A percentile compares a stretch with the other conserved stretches of the same genome.
phyloP scores from a whole-genome alignment of 345 rosid species.

The Eucalyptus victrix region DNA sequence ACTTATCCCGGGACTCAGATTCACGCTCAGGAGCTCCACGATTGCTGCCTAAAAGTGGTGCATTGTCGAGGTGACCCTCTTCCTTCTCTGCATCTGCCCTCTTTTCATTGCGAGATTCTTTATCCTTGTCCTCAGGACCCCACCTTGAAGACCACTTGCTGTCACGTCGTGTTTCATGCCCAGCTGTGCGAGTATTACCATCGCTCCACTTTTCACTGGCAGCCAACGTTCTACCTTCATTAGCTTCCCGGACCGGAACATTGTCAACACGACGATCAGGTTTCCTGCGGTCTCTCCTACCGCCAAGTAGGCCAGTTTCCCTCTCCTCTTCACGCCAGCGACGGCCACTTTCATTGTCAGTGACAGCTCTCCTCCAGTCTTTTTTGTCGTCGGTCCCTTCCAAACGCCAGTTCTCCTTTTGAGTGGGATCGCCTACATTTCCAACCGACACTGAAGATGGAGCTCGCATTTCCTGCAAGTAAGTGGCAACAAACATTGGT shows the following conservation, averaged over 20 bases:
- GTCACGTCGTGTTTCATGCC: slow-evolving; percentile 73
- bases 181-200: slow-evolving; percentile 37
- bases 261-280: slow-evolving; percentile 37
- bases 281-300: slow-evolving; percentile 54
- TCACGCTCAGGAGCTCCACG: slow-evolving; percentile 59
- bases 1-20: slow-evolving; percentile 77
- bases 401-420: slow-evolving; percentile 57
- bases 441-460: slow-evolving; percentile 23
- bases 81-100: slow-evolving; percentile 53
- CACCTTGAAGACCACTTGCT: slow-evolving; percentile 96
- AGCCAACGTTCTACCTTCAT: slow-evolving; percentile 39
- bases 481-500: not conserved
- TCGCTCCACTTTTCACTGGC: slow-evolving; percentile 73
- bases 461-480: slow-evolving; percentile 32
- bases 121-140: slow-evolving; percentile 97
- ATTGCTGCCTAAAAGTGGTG: slow-evolving; percentile 17
- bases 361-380: slow-evolving; percentile 46
- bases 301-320: slow-evolving; percentile 59
- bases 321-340: slow-evolving; percentile 87
- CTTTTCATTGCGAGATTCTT: slow-evolving; percentile 56
- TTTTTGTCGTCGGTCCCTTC: slow-evolving; percentile 60
- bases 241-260: slow-evolving; percentile 23
- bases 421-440: slow-evolving; percentile 25
- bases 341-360: slow-evolving; percentile 36
- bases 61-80: slow-evolving; percentile 45